A percentile compares a stretch with the other conserved stretches of the same genome.
Conservation (phyloP, 148 eudicot species). For the Vaccinium darrowii region DNA sequence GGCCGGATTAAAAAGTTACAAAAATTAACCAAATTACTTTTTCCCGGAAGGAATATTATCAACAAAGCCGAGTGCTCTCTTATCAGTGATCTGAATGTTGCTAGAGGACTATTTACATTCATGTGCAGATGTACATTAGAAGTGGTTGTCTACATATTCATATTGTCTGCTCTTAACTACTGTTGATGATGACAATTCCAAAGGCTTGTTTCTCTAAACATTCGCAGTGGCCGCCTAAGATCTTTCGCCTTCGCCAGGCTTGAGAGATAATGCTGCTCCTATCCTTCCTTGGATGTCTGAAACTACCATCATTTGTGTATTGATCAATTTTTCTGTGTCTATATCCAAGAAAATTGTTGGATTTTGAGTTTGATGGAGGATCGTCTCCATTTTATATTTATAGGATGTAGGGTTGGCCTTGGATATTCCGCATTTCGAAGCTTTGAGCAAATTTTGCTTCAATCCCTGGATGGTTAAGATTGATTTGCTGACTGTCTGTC, state of each 20-base stretch:
- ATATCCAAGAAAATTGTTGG: too few species aligned
- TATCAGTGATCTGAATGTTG: not conserved
- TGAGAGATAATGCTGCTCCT: conserved; percentile 1
- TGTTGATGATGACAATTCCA: not conserved
- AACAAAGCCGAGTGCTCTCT: too few species aligned
- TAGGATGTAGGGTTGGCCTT: too few species aligned
- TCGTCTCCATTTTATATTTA: too few species aligned
- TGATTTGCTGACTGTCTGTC: too few species aligned
- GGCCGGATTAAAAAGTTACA: too few species aligned
- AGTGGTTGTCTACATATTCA: not conserved
- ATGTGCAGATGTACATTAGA: not conserved
- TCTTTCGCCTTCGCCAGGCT: conserved; percentile 48
- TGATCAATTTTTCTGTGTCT: not conserved
- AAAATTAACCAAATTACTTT: too few species aligned
- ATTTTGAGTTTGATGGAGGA: too few species aligned
- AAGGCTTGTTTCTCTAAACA: conserved; percentile 67
- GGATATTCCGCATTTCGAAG: too few species aligned
- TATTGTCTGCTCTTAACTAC: not conserved
- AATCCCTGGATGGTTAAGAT: too few species aligned
- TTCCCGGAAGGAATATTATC: too few species aligned
- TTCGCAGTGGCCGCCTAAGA: conserved; percentile 68
- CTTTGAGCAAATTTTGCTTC: too few species aligned
- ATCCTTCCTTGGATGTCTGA: conserved; percentile 15
- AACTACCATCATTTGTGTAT: not conserved
- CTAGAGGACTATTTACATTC: not conserved